Evolutionary conservation across 2,329 filamentous ascomycete genomes (phyloP).

Genomic region (Venturia aucupariae): DNA sequence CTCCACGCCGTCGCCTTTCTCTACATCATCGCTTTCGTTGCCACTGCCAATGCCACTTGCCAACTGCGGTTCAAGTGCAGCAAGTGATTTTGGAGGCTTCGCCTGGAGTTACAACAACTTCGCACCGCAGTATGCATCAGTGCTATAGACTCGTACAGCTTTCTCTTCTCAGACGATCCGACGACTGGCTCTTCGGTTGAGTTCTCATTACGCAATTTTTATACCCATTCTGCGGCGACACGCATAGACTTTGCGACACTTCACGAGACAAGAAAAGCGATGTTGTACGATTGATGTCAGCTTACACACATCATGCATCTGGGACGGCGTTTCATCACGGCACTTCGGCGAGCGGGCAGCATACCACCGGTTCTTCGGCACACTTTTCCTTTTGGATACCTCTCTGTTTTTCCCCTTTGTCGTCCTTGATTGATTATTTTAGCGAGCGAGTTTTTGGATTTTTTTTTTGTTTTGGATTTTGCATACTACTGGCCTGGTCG

Average conservation of each 20-base stretch:
- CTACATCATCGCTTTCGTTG: constrained; percentile 63
- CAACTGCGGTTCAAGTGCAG: constrained; percentile 63
- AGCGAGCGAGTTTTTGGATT: constrained; percentile 33
- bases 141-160: constrained; percentile 54
- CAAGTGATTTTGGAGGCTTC: constrained; percentile 60
- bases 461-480: constrained; percentile 34
- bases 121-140: constrained; percentile 59
- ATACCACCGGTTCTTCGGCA: constrained; percentile 17
- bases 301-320: constrained; percentile 32
- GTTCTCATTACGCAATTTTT: constrained; percentile 20
- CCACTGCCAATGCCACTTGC: constrained; percentile 81
- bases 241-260: constrained; percentile 31
- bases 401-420: constrained; percentile 31
- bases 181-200: constrained; percentile 22
- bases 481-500: constrained; percentile 31
- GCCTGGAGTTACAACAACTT: constrained; percentile 86
- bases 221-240: constrained; percentile 21
- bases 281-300: constrained; percentile 33
- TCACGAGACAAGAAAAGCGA: constrained; percentile 37
- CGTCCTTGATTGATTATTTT: constrained; percentile 31
- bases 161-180: constrained; percentile 20
- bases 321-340: constrained; percentile 43
- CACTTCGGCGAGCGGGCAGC: constrained; percentile 3
- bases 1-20: constrained; percentile 46
- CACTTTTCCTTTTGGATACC: constrained; percentile 29